Base-by-base conservation (phyloP, 805 yeast species). In the Cyberlindnera maclurae region DNA sequence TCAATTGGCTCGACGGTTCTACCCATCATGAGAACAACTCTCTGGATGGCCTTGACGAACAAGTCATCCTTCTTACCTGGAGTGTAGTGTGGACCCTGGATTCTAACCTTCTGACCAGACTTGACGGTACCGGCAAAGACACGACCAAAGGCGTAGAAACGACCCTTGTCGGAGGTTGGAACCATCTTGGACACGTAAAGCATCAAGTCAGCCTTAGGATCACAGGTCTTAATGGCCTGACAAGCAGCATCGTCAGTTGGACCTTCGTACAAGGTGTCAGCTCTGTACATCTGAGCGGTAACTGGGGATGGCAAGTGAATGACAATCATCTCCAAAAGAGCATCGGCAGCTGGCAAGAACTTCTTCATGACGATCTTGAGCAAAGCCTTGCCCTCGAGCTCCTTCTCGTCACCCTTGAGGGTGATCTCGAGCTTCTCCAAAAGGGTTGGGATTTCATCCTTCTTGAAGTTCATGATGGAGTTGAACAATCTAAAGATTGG, bases 111-210 rank as follows among this genome's bases (percentile, higher is more conserved):
- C 81, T 82, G 87, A 75, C 98, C 98, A 62, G 96, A 86, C 70
- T 74, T 85, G 64, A 93, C 97, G 64, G 97, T 90, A 88, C 98
- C 98, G 60, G 97, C 85, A 78, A 90, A 90, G 68, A 90, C 97
- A 81, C 98, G 93, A 74, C 98, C 98, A 77, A 90, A 93, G 66
- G 98, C 98, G 83, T 88, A 90, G 95, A 90, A 90, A 78, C 98
- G 88, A 82, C 98, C 98, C 80, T 90, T 93, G 74, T 90, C 98
- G 60, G 97, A 90, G 68, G 98, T 90, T 73, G 98, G 98, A 59
- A 90, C 97, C 98, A 90, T 90, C 96, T 90, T 90, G 74, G 97
- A 93, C 65, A 90, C 93, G 88, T 90, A 90, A 67, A 90, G 80
- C 98, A 90, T 90, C 66, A 90, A 83, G 67, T 90, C 97, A 61